Percentiles rank a stretch among this genome's conserved stretches.
These are phyloP conservation scores for Purshia tridentata DNA, from an alignment of 306 rosid genomes.

Conservation along the genomic window DNA sequence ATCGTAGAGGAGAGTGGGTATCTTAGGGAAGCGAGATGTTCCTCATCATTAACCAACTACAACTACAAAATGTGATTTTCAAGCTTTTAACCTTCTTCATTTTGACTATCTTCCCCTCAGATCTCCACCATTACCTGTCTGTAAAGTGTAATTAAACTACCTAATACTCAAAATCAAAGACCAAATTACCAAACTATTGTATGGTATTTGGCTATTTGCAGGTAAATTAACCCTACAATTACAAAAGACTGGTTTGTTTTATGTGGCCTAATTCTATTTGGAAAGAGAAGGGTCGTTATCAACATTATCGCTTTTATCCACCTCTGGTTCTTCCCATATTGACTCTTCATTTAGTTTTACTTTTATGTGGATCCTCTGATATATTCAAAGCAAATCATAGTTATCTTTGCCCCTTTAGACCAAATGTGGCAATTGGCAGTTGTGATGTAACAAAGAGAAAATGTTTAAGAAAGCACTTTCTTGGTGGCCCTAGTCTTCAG, in stretches of 20 bases:
- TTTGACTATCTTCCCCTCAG: constrained; percentile 32
- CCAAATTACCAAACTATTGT: not conserved
- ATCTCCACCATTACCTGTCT: constrained; percentile 17
- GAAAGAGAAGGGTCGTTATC: too few species aligned
- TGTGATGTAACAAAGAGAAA: not conserved
- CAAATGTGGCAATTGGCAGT: not conserved
- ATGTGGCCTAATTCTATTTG: too few species aligned
- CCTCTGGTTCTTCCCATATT: not conserved
- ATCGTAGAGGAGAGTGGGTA: constrained; percentile 27
- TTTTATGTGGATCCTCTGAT: constrained; percentile 5
- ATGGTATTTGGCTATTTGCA: too few species aligned
- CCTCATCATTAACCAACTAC: constrained; percentile 41
- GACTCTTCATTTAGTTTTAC: not conserved
- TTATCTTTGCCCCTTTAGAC: not conserved
- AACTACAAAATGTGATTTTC: constrained; percentile 14
- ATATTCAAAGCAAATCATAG: not conserved
- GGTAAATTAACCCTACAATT: too few species aligned
- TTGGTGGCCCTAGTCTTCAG: not conserved
- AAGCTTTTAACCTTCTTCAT: constrained; percentile 24
- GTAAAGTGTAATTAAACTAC: not conserved
- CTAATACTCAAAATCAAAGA: not conserved
- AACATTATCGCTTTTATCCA: too few species aligned
- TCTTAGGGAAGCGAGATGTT: constrained; percentile 28
- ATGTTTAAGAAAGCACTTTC: not conserved
- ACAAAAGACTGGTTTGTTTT: too few species aligned